Conservation (phyloP, 2,329 filamentous ascomycete genomes). For the Pseudogymnoascus sp. region DNA sequence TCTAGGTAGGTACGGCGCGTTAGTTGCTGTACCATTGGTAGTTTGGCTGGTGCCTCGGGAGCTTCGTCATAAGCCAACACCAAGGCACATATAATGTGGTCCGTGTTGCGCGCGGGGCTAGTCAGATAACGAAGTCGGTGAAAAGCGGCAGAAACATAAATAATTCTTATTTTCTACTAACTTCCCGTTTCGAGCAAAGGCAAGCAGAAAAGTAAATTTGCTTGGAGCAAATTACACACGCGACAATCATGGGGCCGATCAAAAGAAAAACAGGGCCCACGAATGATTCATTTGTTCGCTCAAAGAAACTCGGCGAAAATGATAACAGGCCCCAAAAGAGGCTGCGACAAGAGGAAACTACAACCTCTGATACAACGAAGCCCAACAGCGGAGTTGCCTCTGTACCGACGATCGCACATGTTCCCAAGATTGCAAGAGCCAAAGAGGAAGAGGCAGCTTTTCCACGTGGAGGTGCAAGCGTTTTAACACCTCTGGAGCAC, state of each 20-base stretch:
- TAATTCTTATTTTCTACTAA: slow-evolving; percentile 9
- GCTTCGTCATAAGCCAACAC: slow-evolving; percentile 5
- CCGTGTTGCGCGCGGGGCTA: slow-evolving; percentile 5
- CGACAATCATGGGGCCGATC: slow-evolving; percentile 26
- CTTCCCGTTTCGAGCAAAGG: not conserved
- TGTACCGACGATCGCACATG: slow-evolving; percentile 14
- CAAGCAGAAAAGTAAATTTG: slow-evolving; percentile 6
- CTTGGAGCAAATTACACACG: not conserved
- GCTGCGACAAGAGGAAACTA: slow-evolving; percentile 21
- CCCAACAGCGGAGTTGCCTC: slow-evolving; percentile 14
- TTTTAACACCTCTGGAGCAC: slow-evolving; percentile 87
- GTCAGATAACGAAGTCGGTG: slow-evolving; percentile 9
- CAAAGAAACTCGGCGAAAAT: slow-evolving; percentile 21
- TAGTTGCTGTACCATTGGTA: slow-evolving; percentile 3
- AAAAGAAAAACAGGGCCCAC: slow-evolving; percentile 28
- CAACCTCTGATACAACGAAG: not conserved
- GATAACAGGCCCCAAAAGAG: slow-evolving; percentile 26
- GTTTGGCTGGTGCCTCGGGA: slow-evolving; percentile 7
- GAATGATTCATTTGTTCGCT: slow-evolving; percentile 28
- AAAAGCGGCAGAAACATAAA: slow-evolving; percentile 8
- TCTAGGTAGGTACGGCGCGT: not conserved
- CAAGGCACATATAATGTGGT: not conserved
- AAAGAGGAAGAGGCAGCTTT: slow-evolving; percentile 84
- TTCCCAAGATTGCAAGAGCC: slow-evolving; percentile 27
- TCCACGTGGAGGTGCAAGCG: slow-evolving; percentile 82